Evolutionary conservation across 495 filamentous ascomycete genomes (phyloP), one percentile per base, ranked within the genome.

Genomic region (Astrocystis sublimbata): DNA sequence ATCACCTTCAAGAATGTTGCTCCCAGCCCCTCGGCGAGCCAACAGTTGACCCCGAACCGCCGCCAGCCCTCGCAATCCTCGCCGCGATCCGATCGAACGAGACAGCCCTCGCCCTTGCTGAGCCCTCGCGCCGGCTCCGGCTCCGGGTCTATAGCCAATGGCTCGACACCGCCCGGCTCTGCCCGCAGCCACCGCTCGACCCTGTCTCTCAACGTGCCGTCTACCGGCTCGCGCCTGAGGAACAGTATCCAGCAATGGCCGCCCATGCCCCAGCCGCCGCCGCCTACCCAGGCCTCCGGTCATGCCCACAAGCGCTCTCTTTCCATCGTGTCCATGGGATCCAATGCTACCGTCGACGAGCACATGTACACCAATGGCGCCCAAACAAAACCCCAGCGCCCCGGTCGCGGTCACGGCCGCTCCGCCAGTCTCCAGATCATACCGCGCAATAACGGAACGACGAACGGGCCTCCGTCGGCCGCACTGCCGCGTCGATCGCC

Each of bases 1-100:
- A 97, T 98, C 68, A 97, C 91, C 42, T 98, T 98, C 78, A 93
- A 89, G 76, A 98, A 98, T 71, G 83, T 92, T 61, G 85, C 90
- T 23, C 72, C 78, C 68, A 67, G 71, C 19, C 64, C 69, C 35
- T n/a, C n/a, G n/a, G n/a, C n/a, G n/a, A 70, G 75, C 68, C 54
- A 66, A n/a, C n/a, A n/a, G 63, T 62, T 60, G 28, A 56, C 59
- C 58, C 30, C 61, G 13, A 61, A 69, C 69, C 60, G 71, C 73
- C 52, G 72, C 61, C 63, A 76, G 61, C 66, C 75, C 66, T 57
- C 67, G 61, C 71, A 58, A 19, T 36, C 60, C 8, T 60, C 58
- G 23, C 59, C 66, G 12, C 64, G 70, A 35, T 63, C 70, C 53
- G 78, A 81, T 23, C 75, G 78, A 68, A 72, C 76, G 62, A 76